Evolutionary conservation across 495 filamentous ascomycete genomes (phyloP).

Genomic region (Trichoderma erinaceum): DNA sequence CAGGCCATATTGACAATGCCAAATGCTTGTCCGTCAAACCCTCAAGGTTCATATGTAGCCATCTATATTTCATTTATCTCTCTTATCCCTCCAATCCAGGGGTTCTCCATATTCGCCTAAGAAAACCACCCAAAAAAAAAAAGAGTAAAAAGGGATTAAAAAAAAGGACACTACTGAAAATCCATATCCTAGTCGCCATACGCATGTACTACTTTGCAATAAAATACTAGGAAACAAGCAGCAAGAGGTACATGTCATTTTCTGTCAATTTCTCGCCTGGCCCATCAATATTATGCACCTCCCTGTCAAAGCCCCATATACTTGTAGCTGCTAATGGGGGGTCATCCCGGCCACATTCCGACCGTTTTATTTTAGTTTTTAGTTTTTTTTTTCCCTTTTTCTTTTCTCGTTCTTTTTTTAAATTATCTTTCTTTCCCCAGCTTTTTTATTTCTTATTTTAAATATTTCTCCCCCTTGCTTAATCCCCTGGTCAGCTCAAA

Average conservation of each 20-base stretch:
- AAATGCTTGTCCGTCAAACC: too few relatives aligned
- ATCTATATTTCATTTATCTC: background rate
- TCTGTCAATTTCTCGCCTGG: slow-evolving; percentile 6
- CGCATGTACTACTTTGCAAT: too few relatives aligned
- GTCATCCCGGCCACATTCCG: too few relatives aligned
- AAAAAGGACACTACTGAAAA: too few relatives aligned
- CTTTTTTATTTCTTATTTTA: background rate
- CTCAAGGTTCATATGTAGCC: too few relatives aligned
- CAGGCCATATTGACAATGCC: too few relatives aligned
- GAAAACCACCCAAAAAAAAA: background rate
- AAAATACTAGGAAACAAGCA: background rate
- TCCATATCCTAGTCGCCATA: too few relatives aligned
- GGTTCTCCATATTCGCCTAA: background rate
- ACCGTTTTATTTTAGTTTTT: background rate
- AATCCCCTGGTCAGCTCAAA: background rate
- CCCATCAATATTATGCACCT: background rate
- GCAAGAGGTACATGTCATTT: background rate
- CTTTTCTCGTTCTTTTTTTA: background rate
- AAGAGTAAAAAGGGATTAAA: too few relatives aligned
- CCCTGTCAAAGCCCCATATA: background rate
- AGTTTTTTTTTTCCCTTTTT: background rate
- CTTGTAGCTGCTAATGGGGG: background rate
- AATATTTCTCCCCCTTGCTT: background rate
- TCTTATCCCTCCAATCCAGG: background rate
- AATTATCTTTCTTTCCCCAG: background rate